Conservation (phyloP, 495 filamentous ascomycete genomes). For the Penicillium macrosclerotiorum region DNA sequence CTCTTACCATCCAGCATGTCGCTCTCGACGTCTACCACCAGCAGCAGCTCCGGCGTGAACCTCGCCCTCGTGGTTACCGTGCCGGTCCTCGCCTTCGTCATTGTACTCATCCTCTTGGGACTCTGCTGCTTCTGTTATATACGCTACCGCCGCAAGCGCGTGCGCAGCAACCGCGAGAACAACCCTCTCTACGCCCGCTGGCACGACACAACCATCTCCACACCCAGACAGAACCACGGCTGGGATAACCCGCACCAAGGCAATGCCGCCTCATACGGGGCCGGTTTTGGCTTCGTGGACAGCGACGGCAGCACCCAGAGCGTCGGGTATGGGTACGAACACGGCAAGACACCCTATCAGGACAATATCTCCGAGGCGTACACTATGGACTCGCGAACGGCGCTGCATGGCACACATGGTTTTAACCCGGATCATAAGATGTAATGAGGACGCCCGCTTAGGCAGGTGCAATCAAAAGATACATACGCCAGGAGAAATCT, state of each 20-base stretch:
- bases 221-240: slow-evolving; percentile 16
- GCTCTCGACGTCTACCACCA: slow-evolving; percentile 22
- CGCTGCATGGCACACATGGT: not conserved
- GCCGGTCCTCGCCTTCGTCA: slow-evolving; percentile 43
- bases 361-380: slow-evolving; percentile 11
- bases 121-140: slow-evolving; percentile 42
- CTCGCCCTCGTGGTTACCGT: slow-evolving; percentile 47
- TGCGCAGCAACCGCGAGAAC: slow-evolving; percentile 17
- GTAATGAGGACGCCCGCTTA: too few relatives aligned
- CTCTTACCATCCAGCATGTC: slow-evolving; percentile 38
- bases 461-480: too few relatives aligned
- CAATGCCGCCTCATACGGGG: slow-evolving; percentile 1
- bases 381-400: not conserved
- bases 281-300: slow-evolving; percentile 28
- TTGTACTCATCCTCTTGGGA: slow-evolving; percentile 22
- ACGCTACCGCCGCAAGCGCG: slow-evolving; percentile 33
- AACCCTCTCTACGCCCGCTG: slow-evolving; percentile 29
- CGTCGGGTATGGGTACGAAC: slow-evolving; percentile 12
- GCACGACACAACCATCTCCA: slow-evolving; percentile 24
- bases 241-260: slow-evolving; percentile 15
- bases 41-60: slow-evolving; percentile 22
- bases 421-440: not conserved
- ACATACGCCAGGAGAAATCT: too few relatives aligned
- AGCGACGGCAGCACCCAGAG: slow-evolving; percentile 23
- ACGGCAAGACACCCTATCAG: slow-evolving; percentile 8